phyloP scores from a whole-genome alignment of 805 yeast genomes.

The Yamadazyma tumulicola region DNA sequence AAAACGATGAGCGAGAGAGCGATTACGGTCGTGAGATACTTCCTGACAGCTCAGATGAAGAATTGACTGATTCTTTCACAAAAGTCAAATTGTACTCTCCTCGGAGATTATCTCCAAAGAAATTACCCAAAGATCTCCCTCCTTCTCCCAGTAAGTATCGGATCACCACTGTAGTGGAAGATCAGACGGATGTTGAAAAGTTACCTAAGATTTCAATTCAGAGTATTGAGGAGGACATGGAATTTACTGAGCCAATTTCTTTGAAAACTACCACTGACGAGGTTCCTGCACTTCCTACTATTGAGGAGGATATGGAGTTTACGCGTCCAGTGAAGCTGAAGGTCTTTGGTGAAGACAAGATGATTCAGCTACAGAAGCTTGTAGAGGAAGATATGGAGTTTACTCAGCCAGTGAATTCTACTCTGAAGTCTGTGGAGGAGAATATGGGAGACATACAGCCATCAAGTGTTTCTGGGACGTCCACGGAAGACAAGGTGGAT shows the following conservation, averaged over 20 bases:
- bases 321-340: slow-evolving; percentile 6
- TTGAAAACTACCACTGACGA: background rate
- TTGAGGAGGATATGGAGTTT: slow-evolving; percentile 11
- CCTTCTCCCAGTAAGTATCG: slow-evolving; percentile 1
- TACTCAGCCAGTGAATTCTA: slow-evolving; percentile 7
- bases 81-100: slow-evolving; percentile 2
- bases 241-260: slow-evolving; percentile 14
- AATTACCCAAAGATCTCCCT: slow-evolving; percentile 3
- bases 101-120: slow-evolving; percentile 1
- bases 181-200: background rate
- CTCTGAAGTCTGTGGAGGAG: slow-evolving; percentile 4
- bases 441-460: slow-evolving; percentile 18
- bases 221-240: slow-evolving; percentile 15
- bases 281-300: no score
- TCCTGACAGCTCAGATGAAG: slow-evolving; percentile 8
- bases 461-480: background rate
- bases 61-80: slow-evolving; percentile 17
- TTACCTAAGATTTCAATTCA: slow-evolving; percentile 3
- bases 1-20: background rate
- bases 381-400: slow-evolving; percentile 10
- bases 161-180: background rate
- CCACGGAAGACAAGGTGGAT: slow-evolving; percentile 10
- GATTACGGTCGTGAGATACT: slow-evolving; percentile 1
- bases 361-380: background rate
- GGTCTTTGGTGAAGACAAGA: background rate